These are phyloP conservation scores for Dendrocalamus sinicus DNA, from an alignment of 176 grass and related monocot species.

Conservation along the genomic window DNA sequence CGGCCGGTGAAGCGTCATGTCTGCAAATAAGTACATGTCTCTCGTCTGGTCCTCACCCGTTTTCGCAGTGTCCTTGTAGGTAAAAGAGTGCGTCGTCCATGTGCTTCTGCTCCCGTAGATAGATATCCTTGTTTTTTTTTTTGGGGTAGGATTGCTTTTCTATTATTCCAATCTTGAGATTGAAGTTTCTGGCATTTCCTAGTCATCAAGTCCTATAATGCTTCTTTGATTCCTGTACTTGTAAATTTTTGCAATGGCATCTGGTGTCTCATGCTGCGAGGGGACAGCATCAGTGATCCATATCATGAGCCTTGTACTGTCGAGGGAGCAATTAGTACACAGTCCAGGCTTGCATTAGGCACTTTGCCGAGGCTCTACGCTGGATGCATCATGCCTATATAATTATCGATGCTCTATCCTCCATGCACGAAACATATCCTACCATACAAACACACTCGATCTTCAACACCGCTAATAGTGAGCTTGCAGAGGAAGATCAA, in stretches of 20 bases:
- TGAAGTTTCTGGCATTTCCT: constrained; percentile 50
- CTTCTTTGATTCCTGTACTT: constrained; percentile 24
- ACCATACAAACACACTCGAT: not conserved
- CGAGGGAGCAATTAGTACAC: constrained; percentile 22
- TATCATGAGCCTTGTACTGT: constrained; percentile 29
- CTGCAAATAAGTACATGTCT: constrained; percentile 52
- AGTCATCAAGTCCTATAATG: constrained; percentile 12
- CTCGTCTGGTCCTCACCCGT: constrained; percentile 28
- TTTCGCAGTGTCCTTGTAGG: constrained; percentile 37
- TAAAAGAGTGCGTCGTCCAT: constrained; percentile 41
- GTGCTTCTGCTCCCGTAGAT: constrained; percentile 53
- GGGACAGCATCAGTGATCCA: constrained; percentile 33
- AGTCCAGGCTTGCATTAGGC: constrained; percentile 51
- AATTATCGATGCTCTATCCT: not conserved
- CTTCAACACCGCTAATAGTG: not conserved
- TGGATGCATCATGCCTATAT: constrained; percentile 35
- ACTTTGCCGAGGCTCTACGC: constrained; percentile 5
- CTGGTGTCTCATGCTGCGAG: constrained; percentile 31
- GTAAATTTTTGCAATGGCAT: constrained; percentile 31
- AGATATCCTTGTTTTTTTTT: constrained; percentile 6
- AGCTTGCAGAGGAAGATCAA: not conserved
- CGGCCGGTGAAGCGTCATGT: constrained; percentile 63
- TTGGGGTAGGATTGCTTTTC: constrained; percentile 8
- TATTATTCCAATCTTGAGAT: constrained; percentile 51
- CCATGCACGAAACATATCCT: constrained; percentile 7